Base-by-base conservation (phyloP, 2,329 filamentous ascomycete species). In the Onygena corvina region DNA sequence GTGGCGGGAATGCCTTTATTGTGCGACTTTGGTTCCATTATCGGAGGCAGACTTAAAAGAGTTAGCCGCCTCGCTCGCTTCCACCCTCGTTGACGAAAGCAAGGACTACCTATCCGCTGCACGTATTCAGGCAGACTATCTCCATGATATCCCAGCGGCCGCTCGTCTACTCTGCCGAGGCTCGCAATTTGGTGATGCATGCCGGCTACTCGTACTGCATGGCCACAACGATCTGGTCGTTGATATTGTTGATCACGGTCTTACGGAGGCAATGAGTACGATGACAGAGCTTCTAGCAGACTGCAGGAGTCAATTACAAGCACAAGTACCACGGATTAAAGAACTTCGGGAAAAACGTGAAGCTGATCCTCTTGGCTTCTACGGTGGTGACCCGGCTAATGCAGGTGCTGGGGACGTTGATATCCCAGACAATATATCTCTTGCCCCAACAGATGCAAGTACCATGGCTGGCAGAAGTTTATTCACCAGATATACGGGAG, bases 261-360 rank as follows among this genome's bases (percentile, higher is more conserved):
- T 98, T 4, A 77, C 81, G 3, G 90, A 96, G 51, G 81, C 85
- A 1, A 81, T 92, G 50, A 83, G 84, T 18, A 80, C 78, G 48
- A 89, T 83, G 59, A 94, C 88, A 0, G 92, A 96, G 63, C 81
- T 96, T 52, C 78, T 98, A 8, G 87, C 92, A 1, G 92, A 98
- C 64, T 96, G 90, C 76, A 87, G 86, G 64, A 74, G 74, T 0
- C 92, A 98, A 64, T 75, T 96, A 2, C 73, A 74, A 42, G 84
- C 87, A 0, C 92, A 98, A 62, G 79, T 94, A 0, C 88, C 90
- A 0, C 83, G 92, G 14, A 80, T 98, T 54, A 73, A 75, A 4
- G 90, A 95, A 62, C 76, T 98, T 21, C 81, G 90, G 1, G 71
- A 74, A 48, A 89, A 86, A 61, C 93, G 93, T 48, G 76, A 77